These are phyloP conservation scores for Agaricales sp. DNA, from an alignment of 1,284 basidiomycete genomes.

Conservation along the genomic window DNA sequence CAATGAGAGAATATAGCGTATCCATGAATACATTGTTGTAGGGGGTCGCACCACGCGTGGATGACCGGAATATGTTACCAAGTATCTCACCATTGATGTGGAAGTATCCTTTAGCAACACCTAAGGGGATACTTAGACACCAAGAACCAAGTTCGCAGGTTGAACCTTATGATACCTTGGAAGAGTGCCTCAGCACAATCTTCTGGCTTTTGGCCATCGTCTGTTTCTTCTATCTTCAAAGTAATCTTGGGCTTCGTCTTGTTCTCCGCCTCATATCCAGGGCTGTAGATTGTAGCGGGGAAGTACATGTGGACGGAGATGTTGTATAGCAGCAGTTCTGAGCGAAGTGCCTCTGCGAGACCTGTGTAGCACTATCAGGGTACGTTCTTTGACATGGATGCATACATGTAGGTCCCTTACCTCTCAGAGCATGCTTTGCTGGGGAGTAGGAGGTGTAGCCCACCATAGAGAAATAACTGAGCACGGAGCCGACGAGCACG, in stretches of 20 bases:
- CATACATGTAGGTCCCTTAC: slow-evolving; percentile 41
- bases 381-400: neutral
- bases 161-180: slow-evolving; percentile 24
- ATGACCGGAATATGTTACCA: slow-evolving; percentile 18
- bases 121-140: slow-evolving; percentile 12
- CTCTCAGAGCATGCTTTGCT: slow-evolving; percentile 84
- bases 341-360: slow-evolving; percentile 59
- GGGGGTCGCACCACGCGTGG: neutral
- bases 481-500: slow-evolving; percentile 73
- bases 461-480: slow-evolving; percentile 74
- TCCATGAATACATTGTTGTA: neutral
- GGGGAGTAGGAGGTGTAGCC: slow-evolving; percentile 86
- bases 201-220: slow-evolving; percentile 40
- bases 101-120: slow-evolving; percentile 42
- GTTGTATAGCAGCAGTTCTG: slow-evolving; percentile 54
- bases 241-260: slow-evolving; percentile 52
- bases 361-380: slow-evolving; percentile 22
- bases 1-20: slow-evolving; percentile 18
- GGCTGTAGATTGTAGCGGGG: slow-evolving; percentile 55
- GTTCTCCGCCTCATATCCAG: slow-evolving; percentile 53
- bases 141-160: slow-evolving; percentile 8
- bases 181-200: slow-evolving; percentile 39
- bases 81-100: slow-evolving; percentile 49
- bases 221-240: slow-evolving; percentile 53
- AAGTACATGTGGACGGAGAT: slow-evolving; percentile 60